Base-by-base conservation (phyloP, 495 filamentous ascomycete genomes). In the Daldinia decipiens region DNA sequence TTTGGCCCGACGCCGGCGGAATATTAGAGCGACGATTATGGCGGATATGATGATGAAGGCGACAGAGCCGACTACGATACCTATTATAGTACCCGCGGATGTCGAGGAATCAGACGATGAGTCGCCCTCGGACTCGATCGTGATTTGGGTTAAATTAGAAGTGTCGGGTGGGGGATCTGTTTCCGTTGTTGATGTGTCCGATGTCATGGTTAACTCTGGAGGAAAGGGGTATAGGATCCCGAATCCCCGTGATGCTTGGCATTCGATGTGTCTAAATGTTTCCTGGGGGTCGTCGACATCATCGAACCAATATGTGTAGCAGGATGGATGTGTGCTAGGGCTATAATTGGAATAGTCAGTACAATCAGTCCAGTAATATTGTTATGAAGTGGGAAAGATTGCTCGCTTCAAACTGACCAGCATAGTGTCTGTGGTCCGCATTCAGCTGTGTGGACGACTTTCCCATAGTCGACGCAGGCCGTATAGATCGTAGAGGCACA, bases 141-240 rank as follows among this genome's bases (percentile, higher is more conserved):
- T 17, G 27, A 21, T 21, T 24, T 47, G 43, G 17, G 0, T 5
- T 11, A 9, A 24, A 21, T 12, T 24, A 31, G 11, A 19, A 59
- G 51, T 1, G 4, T 60, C 9, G n/a, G 17, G 19, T 24, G 15
- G 6, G 62, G 51, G 29, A 17, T 32, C n/a, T 5, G 39, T 24
- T 19, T 11, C 43, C 29, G 63, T 29, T 26, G 63, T 11, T 19
- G 68, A 54, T 39, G 29, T n/a, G 6, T 47, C 45, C 47, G 57
- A 19, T 13, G 45, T 34, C 45, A 29, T 67, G 13, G 69, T 77
- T 26, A 39, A n/a, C 31, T 71, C 67, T 8, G 68, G 70, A 1
- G 73, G 75, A n/a, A 55, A 75, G 4, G 75, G 70, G 24, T 64
- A 73, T 53, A 77, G 15, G 54, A 75, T 67, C 19, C 70, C 75